Conservation (phyloP, 2,329 filamentous ascomycete genomes). For the Colletotrichum caudatum region DNA sequence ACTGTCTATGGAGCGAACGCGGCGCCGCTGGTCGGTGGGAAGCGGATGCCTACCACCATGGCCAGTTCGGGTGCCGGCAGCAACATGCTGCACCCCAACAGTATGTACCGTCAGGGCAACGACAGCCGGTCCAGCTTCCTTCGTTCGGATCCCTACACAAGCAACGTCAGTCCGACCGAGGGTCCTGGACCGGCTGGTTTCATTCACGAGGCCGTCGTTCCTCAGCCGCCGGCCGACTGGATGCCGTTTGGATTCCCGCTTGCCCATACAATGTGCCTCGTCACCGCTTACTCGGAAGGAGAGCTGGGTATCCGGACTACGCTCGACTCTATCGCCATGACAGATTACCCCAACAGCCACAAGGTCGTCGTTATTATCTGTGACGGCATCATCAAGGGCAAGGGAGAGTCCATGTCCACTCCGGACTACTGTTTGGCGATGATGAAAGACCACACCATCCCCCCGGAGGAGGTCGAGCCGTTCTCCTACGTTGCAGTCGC, state of each 20-base stretch:
- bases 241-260: conserved; percentile 96
- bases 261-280: conserved; percentile 91
- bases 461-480: conserved; percentile 83
- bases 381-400: conserved; percentile 96
- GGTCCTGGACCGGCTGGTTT: conserved; percentile 90
- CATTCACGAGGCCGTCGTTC: conserved; percentile 94
- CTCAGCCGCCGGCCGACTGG: conserved; percentile 96
- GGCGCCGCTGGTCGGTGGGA: conserved; percentile 56
- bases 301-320: conserved; percentile 93
- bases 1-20: conserved; percentile 84
- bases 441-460: conserved; percentile 91
- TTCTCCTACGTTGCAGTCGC: conserved; percentile 98
- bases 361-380: conserved; percentile 97
- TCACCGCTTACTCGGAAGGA: conserved; percentile 97
- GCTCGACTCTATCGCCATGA: conserved; percentile 94
- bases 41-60: conserved; percentile 87
- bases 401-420: conserved; percentile 87
- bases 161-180: conserved; percentile 69
- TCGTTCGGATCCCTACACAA: conserved; percentile 67
- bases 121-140: conserved; percentile 75
- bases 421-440: conserved; percentile 91
- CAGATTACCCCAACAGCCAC: conserved; percentile 99
- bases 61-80: conserved; percentile 85
- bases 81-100: conserved; percentile 76
- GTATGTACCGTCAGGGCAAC: conserved; percentile 77